A percentile compares a stretch with the other conserved stretches of the same genome.
Conservation (phyloP, 2,329 filamentous ascomycete genomes). For the Trichoderma koningii region DNA sequence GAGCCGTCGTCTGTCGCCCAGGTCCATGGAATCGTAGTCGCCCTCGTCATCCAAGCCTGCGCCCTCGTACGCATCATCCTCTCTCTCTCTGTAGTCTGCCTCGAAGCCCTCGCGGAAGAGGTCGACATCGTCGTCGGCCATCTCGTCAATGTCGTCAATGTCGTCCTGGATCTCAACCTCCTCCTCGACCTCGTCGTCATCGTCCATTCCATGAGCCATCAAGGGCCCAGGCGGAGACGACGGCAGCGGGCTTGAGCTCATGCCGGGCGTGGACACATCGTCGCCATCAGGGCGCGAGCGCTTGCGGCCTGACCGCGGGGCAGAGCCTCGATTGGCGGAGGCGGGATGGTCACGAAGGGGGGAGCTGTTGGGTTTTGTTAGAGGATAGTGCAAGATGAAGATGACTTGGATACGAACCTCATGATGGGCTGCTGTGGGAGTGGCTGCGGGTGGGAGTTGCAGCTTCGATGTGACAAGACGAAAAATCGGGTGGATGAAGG, state of each 20-base stretch:
- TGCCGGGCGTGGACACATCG: slow-evolving; percentile 54
- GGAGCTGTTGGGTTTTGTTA: slow-evolving; percentile 58
- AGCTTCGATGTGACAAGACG: slow-evolving; percentile 15
- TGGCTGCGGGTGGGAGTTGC: neutral
- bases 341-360: slow-evolving; percentile 78
- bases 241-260: slow-evolving; percentile 64
- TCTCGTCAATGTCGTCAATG: slow-evolving; percentile 76
- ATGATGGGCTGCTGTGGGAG: slow-evolving; percentile 26
- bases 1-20: slow-evolving; percentile 66
- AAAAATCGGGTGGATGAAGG: neutral
- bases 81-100: slow-evolving; percentile 67
- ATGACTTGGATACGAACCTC: slow-evolving; percentile 31
- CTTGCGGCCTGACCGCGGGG: slow-evolving; percentile 55
- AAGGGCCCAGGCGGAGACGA: slow-evolving; percentile 64
- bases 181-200: slow-evolving; percentile 71
- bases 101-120: slow-evolving; percentile 74
- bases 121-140: slow-evolving; percentile 79
- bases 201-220: slow-evolving; percentile 67
- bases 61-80: slow-evolving; percentile 69
- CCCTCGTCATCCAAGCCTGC: slow-evolving; percentile 76
- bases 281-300: slow-evolving; percentile 55
- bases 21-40: slow-evolving; percentile 70
- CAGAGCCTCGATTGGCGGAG: slow-evolving; percentile 76
- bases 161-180: slow-evolving; percentile 72
- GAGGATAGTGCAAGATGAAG: neutral